Percentiles rank a stretch among this genome's conserved stretches.
Evolutionary conservation across 345 rosid genomes (phyloP).

Genomic region (Syzygium oleosum): DNA sequence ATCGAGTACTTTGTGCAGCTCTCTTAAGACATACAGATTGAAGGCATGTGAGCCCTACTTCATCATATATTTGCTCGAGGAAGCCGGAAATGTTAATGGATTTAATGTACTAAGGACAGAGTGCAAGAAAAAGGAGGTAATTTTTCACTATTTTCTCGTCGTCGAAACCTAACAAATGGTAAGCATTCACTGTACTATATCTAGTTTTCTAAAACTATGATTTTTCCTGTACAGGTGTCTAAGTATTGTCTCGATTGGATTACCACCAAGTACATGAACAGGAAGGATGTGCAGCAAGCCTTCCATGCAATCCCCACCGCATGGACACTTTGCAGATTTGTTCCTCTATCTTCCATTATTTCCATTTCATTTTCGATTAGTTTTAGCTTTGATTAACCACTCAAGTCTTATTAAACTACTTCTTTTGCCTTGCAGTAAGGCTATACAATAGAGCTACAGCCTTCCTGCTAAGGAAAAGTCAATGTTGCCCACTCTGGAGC

Average conservation of each 20-base stretch:
- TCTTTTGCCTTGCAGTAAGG: background rate
- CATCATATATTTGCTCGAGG: background rate
- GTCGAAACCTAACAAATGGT: background rate
- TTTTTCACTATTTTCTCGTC: background rate
- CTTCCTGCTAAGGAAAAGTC: accelerated
- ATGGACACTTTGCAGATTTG: background rate
- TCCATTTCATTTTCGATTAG: background rate
- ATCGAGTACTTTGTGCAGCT: background rate
- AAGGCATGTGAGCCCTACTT: background rate
- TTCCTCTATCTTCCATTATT: background rate
- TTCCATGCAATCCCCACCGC: background rate
- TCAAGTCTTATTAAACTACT: background rate
- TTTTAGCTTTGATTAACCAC: background rate
- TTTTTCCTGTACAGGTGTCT: background rate
- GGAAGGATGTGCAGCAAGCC: background rate
- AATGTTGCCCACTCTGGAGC: background rate
- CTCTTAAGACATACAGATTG: background rate
- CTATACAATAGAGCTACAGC: background rate
- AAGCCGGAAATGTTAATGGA: background rate
- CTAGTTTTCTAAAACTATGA: background rate
- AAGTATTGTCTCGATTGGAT: background rate
- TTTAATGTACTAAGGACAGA: background rate
- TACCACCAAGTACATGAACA: background rate
- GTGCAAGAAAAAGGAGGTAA: background rate
- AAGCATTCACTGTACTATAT: background rate